Percentiles rank a stretch among this genome's conserved stretches.
Conservation (phyloP, 352 stramenopile species). For the Phytophthora cajani region DNA sequence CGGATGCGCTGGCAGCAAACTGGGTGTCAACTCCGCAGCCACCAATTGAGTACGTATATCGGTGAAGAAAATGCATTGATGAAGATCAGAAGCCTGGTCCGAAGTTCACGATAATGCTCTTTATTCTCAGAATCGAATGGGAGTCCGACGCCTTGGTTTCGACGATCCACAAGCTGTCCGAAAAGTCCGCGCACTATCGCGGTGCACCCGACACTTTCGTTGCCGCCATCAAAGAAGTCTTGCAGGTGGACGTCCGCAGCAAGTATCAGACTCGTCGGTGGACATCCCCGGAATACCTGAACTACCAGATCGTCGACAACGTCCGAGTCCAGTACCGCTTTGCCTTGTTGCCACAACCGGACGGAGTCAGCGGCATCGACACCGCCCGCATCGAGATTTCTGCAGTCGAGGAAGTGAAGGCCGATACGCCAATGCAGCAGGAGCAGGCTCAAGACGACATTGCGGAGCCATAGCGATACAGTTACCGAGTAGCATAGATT, state of each 20-base stretch:
- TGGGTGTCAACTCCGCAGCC: slow-evolving; percentile 55
- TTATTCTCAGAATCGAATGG: slow-evolving; percentile 55
- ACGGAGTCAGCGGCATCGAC: slow-evolving; percentile 18
- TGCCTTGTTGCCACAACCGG: slow-evolving; percentile 18
- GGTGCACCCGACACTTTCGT: slow-evolving; percentile 38
- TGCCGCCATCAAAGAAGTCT: slow-evolving; percentile 65
- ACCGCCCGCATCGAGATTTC: slow-evolving; percentile 38
- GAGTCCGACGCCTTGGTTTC: slow-evolving; percentile 28
- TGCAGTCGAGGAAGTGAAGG: slow-evolving; percentile 35
- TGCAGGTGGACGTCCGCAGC: slow-evolving; percentile 79
- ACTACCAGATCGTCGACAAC: slow-evolving; percentile 67
- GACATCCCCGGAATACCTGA: slow-evolving; percentile 41
- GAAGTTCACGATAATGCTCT: background rate
- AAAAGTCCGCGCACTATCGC: slow-evolving; percentile 55
- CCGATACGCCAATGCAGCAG: background rate
- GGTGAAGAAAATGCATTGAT: background rate
- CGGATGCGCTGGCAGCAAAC: slow-evolving; percentile 43
- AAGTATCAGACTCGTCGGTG: slow-evolving; percentile 74
- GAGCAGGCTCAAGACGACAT: background rate
- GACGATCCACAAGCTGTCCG: slow-evolving; percentile 42
- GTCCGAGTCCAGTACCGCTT: slow-evolving; percentile 59
- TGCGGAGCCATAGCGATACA: slow-evolving; percentile 2
- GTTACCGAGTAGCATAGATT: background rate
- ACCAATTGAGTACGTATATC: slow-evolving; percentile 41
- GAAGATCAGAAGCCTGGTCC: background rate